Conservation (phyloP, 495 filamentous ascomycete species). For the Aspergillus diversus region DNA sequence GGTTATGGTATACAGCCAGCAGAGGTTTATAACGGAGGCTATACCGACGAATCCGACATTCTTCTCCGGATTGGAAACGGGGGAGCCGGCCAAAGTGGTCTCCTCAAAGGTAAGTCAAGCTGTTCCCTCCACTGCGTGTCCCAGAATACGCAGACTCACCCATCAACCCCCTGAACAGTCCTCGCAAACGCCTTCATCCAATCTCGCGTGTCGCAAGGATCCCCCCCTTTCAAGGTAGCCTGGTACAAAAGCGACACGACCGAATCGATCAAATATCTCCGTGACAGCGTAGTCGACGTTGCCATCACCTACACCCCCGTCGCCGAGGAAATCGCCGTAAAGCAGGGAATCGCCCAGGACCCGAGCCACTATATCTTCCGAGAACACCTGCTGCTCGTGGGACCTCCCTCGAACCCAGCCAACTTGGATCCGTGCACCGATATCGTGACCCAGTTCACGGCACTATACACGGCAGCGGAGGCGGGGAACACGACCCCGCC, state of each 20-base stretch:
- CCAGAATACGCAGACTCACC: not conserved
- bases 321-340: constrained; percentile 45
- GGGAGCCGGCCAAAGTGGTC: constrained; percentile 14
- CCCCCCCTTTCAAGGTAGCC: constrained; percentile 36
- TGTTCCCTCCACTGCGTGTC: not conserved
- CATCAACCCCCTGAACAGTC: constrained; percentile 21
- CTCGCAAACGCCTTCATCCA: constrained; percentile 44
- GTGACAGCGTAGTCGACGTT: constrained; percentile 36
- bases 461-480: constrained; percentile 33
- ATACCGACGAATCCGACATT: not conserved
- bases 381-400: constrained; percentile 45
- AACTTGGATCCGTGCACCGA: constrained; percentile 23
- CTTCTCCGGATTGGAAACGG: constrained; percentile 18
- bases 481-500: constrained; percentile 23
- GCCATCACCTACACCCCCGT: constrained; percentile 45
- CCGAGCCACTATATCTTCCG: constrained; percentile 38
- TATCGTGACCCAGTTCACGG: constrained; percentile 35
- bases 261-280: constrained; percentile 43
- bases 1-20: not conserved
- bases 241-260: constrained; percentile 50
- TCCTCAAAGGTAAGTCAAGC: constrained; percentile 5
- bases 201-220: constrained; percentile 27
- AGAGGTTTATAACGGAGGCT: constrained; percentile 12
- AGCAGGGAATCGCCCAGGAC: constrained; percentile 32
- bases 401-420: constrained; percentile 38